Evolutionary conservation across 768 basidiomycete genomes (phyloP), one percentile per base, ranked within the genome.

Genomic region (Calocera viscosa): DNA sequence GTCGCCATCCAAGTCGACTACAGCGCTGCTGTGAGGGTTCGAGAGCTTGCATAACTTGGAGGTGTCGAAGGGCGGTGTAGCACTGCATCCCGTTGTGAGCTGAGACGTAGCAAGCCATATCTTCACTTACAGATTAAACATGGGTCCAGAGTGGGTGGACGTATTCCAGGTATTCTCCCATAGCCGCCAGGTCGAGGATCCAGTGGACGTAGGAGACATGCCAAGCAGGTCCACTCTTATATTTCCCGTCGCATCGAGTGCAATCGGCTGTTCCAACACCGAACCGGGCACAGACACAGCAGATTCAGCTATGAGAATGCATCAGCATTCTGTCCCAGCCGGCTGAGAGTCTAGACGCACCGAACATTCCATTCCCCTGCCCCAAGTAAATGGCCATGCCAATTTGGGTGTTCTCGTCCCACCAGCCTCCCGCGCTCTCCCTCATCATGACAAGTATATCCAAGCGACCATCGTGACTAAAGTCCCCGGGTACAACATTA

Each of bases 1-100:
- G 75, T 99, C 96, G 14, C 96, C 96, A 69, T 98, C 85, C 40
- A 99, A 78, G 72, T 99, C 96, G 2, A 98, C 83, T 19, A 94
- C 88, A 0, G 94, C 94, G 75, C 94, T 96, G 73, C 90, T 93
- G 73, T 98, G 96, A 3, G 95, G 94, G 69, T 87, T 86, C 12
- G 90, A 83, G n/a, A 92, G 75, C 11, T 77, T 81, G 76, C 96
- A 99, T 47, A 74, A 69, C 41, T 72, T 72, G 28, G 64, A 0
- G 86, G 84, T 17, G 80, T 70, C 16, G 83, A 86, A 24, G 80
- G 75, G 70, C 92, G 84, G 17, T 81, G 81, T 1, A 89, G 83
- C 49, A 85, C 79, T 33, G 77, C 10, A 89, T 91, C 5, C 17
- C 12, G 63, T 11, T 2, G 65, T 35, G 8, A 24, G 49, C 5